A percentile compares a stretch with the other conserved stretches of the same genome.
phyloP scores from a whole-genome alignment of 176 grass and related monocot species.

The Zizania latifolia region DNA sequence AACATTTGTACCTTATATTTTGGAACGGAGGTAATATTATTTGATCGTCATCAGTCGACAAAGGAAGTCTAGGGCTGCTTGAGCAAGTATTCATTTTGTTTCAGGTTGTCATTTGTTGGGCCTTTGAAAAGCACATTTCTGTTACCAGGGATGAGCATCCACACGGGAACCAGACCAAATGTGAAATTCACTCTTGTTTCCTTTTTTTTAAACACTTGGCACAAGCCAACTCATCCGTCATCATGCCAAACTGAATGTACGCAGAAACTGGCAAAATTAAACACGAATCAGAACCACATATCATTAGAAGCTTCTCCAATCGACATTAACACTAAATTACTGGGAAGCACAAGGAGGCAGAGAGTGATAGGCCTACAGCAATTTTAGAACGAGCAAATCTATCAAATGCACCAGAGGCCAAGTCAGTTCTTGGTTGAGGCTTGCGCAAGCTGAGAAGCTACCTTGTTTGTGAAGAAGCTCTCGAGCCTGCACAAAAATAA shows the following conservation, averaged over 20 bases:
- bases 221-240: neutral
- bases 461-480: conserved; percentile 69
- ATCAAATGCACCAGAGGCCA: neutral
- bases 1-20: no score
- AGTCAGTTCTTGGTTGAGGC: conserved; percentile 61
- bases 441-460: conserved; percentile 52
- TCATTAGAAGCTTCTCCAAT: neutral
- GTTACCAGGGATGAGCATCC: no score
- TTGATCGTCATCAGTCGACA: no score
- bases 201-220: neutral
- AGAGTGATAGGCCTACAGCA: neutral
- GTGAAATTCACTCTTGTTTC: neutral
- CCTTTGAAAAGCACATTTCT: no score
- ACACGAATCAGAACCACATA: neutral
- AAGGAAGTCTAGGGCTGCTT: no score
- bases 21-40: no score
- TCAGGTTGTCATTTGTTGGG: no score
- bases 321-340: neutral
- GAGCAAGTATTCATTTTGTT: no score
- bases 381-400: neutral
- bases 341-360: neutral
- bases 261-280: neutral
- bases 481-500: conserved; percentile 56
- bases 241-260: neutral
- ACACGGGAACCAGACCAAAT: no score